A percentile compares a stretch with the other conserved stretches of the same genome.
Conservation (phyloP, 2,329 filamentous ascomycete species). For the Thielaviopsis punctulata region DNA sequence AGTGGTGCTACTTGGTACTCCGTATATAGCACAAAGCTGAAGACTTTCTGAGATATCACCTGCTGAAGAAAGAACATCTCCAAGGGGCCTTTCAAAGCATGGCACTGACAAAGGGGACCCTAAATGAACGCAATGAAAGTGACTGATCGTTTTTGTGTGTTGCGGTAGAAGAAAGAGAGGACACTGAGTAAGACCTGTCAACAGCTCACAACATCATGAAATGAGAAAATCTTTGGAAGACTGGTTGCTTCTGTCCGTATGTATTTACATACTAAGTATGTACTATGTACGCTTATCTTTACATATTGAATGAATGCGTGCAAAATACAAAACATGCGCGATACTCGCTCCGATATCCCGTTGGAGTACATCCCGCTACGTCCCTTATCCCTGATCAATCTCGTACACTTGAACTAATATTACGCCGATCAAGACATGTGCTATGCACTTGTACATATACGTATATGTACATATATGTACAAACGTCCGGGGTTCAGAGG, state of each 20-base stretch:
- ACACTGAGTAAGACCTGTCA: not conserved
- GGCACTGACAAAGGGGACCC: too few species aligned
- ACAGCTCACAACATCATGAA: not conserved
- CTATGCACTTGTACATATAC: too few species aligned
- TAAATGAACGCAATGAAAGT: not conserved
- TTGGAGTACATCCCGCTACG: not conserved
- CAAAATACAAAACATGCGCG: not conserved
- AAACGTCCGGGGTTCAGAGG: too few species aligned
- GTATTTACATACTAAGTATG: not conserved
- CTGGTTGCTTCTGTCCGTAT: not conserved
- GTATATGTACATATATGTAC: too few species aligned
- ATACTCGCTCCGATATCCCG: not conserved
- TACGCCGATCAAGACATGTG: not conserved
- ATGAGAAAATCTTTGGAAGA: too few species aligned
- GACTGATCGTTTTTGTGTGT: not conserved
- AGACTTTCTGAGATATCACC: not conserved
- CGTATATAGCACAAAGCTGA: too few species aligned
- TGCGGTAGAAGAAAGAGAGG: not conserved
- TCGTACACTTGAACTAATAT: not conserved
- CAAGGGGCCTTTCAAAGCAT: too few species aligned
- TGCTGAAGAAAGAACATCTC: not conserved
- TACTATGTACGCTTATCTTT: too few species aligned
- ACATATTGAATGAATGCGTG: too few species aligned
- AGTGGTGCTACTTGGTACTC: not conserved
- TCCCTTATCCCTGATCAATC: not conserved